Conservation (phyloP, 257 asterid species). For the Jasminum sambac region DNA sequence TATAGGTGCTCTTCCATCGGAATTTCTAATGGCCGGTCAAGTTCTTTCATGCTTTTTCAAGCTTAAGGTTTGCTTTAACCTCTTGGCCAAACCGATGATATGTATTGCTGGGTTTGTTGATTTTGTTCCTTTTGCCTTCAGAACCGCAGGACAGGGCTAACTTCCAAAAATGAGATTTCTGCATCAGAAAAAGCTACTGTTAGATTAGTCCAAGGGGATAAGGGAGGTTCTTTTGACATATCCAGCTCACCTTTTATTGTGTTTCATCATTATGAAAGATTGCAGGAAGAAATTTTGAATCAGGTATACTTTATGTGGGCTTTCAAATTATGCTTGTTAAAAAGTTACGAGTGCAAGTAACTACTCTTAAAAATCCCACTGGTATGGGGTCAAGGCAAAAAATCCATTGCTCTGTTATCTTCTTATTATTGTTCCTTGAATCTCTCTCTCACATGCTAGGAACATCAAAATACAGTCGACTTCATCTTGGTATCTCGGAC, state of each 20-base stretch:
- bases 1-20: conserved; percentile 51
- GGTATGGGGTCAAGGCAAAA: not conserved
- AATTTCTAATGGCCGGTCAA: conserved; percentile 75
- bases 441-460: conserved; percentile 38
- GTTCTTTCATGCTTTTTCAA: conserved; percentile 84
- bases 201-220: conserved; percentile 39
- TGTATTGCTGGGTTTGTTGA: conserved; percentile 17
- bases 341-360: not conserved
- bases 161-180: conserved; percentile 35
- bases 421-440: conserved; percentile 6
- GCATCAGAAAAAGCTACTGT: conserved; percentile 45
- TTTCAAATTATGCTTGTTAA: conserved; percentile 13
- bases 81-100: not conserved
- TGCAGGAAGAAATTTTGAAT: conserved; percentile 54
- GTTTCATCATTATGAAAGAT: conserved; percentile 70
- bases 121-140: conserved; percentile 38
- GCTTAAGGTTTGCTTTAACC: conserved; percentile 69
- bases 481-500: conserved; percentile 68
- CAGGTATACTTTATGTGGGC: conserved; percentile 46
- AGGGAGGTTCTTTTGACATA: conserved; percentile 47
- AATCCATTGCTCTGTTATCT: not conserved
- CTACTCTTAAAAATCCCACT: not conserved
- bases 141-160: conserved; percentile 56
- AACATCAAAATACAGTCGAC: conserved; percentile 53
- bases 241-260: conserved; percentile 54